Percentiles rank a stretch among this genome's conserved stretches.
Conservation (phyloP, 2,329 filamentous ascomycete species). For the Boeremia lycopersici region DNA sequence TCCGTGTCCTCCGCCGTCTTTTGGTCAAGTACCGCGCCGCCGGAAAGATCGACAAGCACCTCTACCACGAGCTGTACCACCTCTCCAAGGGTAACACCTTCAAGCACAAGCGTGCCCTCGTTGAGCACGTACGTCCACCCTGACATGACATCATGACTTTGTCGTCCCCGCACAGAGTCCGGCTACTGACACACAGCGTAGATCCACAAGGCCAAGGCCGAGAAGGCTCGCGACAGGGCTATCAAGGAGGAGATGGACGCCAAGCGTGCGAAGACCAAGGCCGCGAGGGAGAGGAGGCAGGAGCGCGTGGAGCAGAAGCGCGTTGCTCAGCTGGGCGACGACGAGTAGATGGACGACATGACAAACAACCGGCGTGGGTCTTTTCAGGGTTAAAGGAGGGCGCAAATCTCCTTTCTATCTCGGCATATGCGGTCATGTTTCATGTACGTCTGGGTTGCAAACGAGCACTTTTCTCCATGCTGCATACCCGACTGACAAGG, state of each 20-base stretch:
- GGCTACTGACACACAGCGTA: conserved; percentile 53
- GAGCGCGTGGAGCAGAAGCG: conserved; percentile 93
- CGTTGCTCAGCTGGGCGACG: conserved; percentile 78
- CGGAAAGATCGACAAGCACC: conserved; percentile 99
- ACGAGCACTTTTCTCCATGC: conserved; percentile 46
- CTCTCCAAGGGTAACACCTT: conserved; percentile 99
- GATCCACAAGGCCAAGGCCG: conserved; percentile 99
- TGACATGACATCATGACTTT: conserved; percentile 49
- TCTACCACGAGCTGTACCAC: conserved; percentile 99
- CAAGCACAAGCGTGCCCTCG: conserved; percentile 99
- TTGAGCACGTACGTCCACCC: conserved; percentile 90
- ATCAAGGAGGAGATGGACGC: conserved; percentile 99
- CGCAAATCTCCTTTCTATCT: conserved; percentile 48
- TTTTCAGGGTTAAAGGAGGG: conserved; percentile 49
- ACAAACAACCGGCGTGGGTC: conserved; percentile 50
- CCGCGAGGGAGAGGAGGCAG: conserved; percentile 96
- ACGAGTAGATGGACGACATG: conserved; percentile 50
- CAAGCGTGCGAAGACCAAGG: conserved; percentile 99
- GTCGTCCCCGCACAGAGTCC: conserved; percentile 23
- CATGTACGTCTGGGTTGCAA: conserved; percentile 52
- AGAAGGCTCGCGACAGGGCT: conserved; percentile 93
- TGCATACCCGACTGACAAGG: conserved; percentile 45
- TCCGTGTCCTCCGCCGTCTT: conserved; percentile 97
- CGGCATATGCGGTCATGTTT: conserved; percentile 53
- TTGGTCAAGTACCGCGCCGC: conserved; percentile 99